Base-by-base conservation (phyloP, 2,329 filamentous ascomycete species). In the Microcyclospora pomicola region DNA sequence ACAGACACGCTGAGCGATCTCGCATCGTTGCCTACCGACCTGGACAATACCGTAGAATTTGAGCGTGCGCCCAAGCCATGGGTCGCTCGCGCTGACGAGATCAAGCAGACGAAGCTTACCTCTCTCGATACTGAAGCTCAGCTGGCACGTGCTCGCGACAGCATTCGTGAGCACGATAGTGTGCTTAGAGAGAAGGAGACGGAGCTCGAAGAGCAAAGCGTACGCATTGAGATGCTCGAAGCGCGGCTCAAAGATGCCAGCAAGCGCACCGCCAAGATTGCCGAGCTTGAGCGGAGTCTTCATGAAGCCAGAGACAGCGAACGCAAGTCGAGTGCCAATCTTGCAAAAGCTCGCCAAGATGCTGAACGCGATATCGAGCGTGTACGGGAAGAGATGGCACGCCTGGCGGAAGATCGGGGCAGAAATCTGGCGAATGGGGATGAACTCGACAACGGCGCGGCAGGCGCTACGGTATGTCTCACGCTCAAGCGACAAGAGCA, bases 221-320 rank as follows among this genome's bases (percentile, higher is more conserved):
- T 95, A 49, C 87, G 91, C 59, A 93, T 95, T 49, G 88, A 95
- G 60, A 83, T 91, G 31, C 75, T 96, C 29, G 83, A 93, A 59
- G 82, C 83, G 6, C 73, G 84, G 40, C 87, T 91, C 78, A 77
- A 79, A 41, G 86, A 92, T 53, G 82, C 83, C 5, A 76, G 77
- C 46, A 77, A 81, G 55, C 87, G 88, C 60, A 75, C 82, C 11
- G 74, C 77, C 36, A 71, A 71, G 37, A 82, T 85, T 47, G 66
- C 67, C 14, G 74, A 76, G 38, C 67, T 85, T 10, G 80, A 84
- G 57, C 43, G 46, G 10, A 43, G 40, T 9, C 38, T 58, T 14
- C 49, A 53, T 29, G 52, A 55, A 27, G 54, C 53, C 6, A 49
- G 46, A 27, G 52, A 54, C 14, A 43, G 41, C 13, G 78, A 79